A percentile compares a stretch with the other conserved stretches of the same genome.
Evolutionary conservation across 352 stramenopile genomes (phyloP).

Genomic region (Phytophthora citrophthora): DNA sequence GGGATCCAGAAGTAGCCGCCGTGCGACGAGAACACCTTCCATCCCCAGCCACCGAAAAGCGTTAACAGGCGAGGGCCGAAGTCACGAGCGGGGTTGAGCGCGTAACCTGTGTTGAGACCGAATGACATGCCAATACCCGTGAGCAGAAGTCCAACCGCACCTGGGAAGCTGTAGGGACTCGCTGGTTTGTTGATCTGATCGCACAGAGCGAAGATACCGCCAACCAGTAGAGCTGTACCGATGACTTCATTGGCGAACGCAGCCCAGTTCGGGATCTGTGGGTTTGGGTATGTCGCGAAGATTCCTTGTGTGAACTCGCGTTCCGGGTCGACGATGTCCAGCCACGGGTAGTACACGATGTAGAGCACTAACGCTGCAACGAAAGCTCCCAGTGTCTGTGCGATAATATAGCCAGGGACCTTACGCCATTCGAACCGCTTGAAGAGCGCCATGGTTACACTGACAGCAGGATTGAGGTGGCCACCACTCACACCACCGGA

Average conservation of each 20-base stretch:
- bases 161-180: conserved; percentile 46
- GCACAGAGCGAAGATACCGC: conserved; percentile 50
- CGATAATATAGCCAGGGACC: conserved; percentile 53
- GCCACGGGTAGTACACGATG: conserved; percentile 66
- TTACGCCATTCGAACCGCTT: conserved; percentile 60
- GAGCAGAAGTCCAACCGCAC: conserved; percentile 35
- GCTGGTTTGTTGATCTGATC: conserved; percentile 55
- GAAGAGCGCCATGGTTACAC: conserved; percentile 56
- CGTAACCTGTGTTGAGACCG: conserved; percentile 47
- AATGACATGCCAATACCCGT: conserved; percentile 47
- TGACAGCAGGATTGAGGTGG: conserved; percentile 72
- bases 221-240: conserved; percentile 44
- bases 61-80: conserved; percentile 56
- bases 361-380: conserved; percentile 50
- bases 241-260: conserved; percentile 54
- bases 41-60: conserved; percentile 52
- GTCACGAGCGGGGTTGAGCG: conserved; percentile 52
- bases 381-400: conserved; percentile 57
- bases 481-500: conserved; percentile 60
- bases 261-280: conserved; percentile 44
- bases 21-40: conserved; percentile 40
- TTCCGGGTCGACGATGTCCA: conserved; percentile 53
- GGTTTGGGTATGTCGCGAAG: conserved; percentile 59
- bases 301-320: conserved; percentile 44
- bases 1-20: conserved; percentile 84